These are phyloP conservation scores for Trametes villosa DNA, from an alignment of 768 basidiomycete genomes.

Conservation along the genomic window DNA sequence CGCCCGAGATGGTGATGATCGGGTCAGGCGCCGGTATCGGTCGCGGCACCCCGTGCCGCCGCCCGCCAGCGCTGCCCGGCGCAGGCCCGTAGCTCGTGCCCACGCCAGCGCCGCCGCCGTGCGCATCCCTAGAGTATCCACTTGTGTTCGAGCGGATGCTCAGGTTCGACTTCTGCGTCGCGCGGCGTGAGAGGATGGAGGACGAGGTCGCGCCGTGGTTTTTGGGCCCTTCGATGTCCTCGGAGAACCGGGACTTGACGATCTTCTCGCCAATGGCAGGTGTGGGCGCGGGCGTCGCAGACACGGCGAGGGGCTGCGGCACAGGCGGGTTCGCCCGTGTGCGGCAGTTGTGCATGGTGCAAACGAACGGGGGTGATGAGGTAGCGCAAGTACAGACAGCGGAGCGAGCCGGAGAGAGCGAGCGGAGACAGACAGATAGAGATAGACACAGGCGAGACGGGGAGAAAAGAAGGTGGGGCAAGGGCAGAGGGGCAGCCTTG, in stretches of 20 bases:
- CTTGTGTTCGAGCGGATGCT: slow-evolving; percentile 33
- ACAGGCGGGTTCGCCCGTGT: slow-evolving; percentile 22
- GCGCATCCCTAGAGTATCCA: slow-evolving; percentile 15
- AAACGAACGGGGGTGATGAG: slow-evolving; percentile 11
- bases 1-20: slow-evolving; percentile 54
- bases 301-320: slow-evolving; percentile 37
- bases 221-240: slow-evolving; percentile 46
- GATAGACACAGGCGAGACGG: background rate
- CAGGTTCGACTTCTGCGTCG: slow-evolving; percentile 36
- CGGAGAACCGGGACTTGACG: slow-evolving; percentile 53
- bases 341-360: slow-evolving; percentile 23
- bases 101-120: slow-evolving; percentile 4
- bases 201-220: slow-evolving; percentile 26
- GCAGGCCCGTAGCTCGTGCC: background rate
- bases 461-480: slow-evolving; percentile 19
- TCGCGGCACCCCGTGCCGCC: slow-evolving; percentile 19
- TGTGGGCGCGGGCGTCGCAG: slow-evolving; percentile 44
- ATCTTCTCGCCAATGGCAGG: slow-evolving; percentile 45
- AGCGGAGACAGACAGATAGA: background rate
- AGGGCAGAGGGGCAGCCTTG: slow-evolving; percentile 24
- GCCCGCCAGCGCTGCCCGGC: background rate
- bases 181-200: slow-evolving; percentile 27
- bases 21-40: slow-evolving; percentile 46
- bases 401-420: no score
- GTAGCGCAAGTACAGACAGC: no score